Evolutionary conservation across 192 early-diverging fungal species (phyloP), one percentile per base, ranked within the genome.

Genomic region (Backusella sp.): DNA sequence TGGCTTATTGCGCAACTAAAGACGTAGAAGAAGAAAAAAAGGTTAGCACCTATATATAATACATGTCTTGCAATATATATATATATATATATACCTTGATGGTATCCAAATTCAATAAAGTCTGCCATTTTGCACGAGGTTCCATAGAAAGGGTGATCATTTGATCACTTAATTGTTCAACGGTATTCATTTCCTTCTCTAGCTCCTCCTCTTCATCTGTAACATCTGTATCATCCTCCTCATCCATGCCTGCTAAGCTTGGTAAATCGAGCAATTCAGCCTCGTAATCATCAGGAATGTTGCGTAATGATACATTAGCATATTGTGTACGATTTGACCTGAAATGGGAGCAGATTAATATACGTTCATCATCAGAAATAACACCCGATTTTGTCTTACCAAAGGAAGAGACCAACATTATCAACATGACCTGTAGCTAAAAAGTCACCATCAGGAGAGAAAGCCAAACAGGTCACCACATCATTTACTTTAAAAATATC

Each of bases 361-460:
- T 76, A 32, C 30, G 30, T 32, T 32, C 30, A 32, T 32, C 30
- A 32, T 32, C 30, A 32, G 30, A 32, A 32, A 32, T 32, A n/a
- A 2, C 15, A 30, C 28, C 26, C 30, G 19, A n/a, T n/a, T 6
- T 62, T 65, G 70, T 23, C 66, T 32, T 65, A 86, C 97, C 98
- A 99, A 65, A 98, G 82, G 75, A 92, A 96, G 59, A 99, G 90
- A 11, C 96, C 98, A 26, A 96, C 90, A 77, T 94, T 92, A 76
- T 95, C 94, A 26, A 96, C 94, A 77, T 98, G 97, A 19, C 95
- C 86, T 9, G 96, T 96, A 0, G 96, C 97, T 72, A 99, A 79
- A 73, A 94, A 98, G 74, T 97, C 96, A 53, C 96, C 97, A 4
- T 86, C 89, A 17, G 96, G 96, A 14, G 96, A 97, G 68, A 99